Evolutionary conservation across 2,329 filamentous ascomycete genomes (phyloP).

Genomic region (Thielaviopsis musarum): DNA sequence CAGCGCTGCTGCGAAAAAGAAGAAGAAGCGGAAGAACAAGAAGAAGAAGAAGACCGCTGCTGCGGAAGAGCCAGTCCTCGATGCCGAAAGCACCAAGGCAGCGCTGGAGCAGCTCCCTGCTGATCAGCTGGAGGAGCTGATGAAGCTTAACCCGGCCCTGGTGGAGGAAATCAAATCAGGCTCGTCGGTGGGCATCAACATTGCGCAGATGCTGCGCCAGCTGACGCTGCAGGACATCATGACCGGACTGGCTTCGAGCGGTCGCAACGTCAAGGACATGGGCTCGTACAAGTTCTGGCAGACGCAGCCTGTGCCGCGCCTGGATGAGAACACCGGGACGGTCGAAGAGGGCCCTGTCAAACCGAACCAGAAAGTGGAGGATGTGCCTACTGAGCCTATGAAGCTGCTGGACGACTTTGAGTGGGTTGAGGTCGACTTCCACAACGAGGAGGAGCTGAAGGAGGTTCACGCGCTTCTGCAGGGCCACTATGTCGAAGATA

Average conservation of each 20-base stretch:
- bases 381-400: slow-evolving; percentile 62
- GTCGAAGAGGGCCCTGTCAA: slow-evolving; percentile 71
- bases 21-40: slow-evolving; percentile 44
- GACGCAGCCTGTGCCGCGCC: slow-evolving; percentile 85
- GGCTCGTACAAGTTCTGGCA: slow-evolving; percentile 97
- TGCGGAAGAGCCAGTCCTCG: slow-evolving; percentile 25
- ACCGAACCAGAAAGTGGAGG: slow-evolving; percentile 51
- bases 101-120: slow-evolving; percentile 36
- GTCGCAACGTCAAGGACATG: slow-evolving; percentile 92
- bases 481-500: slow-evolving; percentile 93
- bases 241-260: slow-evolving; percentile 57
- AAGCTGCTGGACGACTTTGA: slow-evolving; percentile 71
- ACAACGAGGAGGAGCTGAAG: slow-evolving; percentile 58
- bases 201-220: slow-evolving; percentile 39
- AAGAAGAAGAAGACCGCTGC: slow-evolving; percentile 48
- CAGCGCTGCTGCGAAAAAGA: slow-evolving; percentile 16
- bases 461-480: slow-evolving; percentile 86
- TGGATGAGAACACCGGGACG: slow-evolving; percentile 38
- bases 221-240: slow-evolving; percentile 55
- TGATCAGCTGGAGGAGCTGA: slow-evolving; percentile 46
- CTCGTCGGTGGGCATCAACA: slow-evolving; percentile 23
- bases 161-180: slow-evolving; percentile 36
- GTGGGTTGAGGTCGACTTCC: slow-evolving; percentile 83
- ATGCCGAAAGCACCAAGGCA: slow-evolving; percentile 27
- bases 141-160: slow-evolving; percentile 56